Conservation (phyloP, 371 early-diverging fungal species). For the Zancudomyces culisetae region DNA sequence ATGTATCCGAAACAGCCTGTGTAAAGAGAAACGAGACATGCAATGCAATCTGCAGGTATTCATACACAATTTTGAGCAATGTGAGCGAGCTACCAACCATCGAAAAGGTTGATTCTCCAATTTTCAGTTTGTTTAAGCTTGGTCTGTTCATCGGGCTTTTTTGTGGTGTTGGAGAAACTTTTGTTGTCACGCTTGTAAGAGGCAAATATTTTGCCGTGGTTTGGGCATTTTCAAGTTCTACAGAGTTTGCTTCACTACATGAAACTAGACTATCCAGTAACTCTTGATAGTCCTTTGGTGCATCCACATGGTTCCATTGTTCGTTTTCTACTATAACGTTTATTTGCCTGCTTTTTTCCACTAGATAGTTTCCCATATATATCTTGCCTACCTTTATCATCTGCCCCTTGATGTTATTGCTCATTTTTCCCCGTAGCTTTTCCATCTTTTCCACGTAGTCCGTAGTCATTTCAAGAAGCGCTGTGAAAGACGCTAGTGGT, state of each 20-base stretch:
- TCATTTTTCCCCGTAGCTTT: constrained; percentile 52
- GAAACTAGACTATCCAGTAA: constrained; percentile 53
- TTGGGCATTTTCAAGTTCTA: not conserved
- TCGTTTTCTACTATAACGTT: constrained; percentile 80
- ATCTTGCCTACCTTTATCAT: constrained; percentile 63
- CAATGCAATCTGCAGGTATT: constrained; percentile 61
- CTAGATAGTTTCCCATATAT: constrained; percentile 75
- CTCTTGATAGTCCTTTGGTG: constrained; percentile 76
- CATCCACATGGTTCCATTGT: constrained; percentile 80
- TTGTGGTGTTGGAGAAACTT: too few relatives aligned
- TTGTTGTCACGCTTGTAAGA: too few relatives aligned
- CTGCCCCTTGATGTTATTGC: constrained; percentile 65
- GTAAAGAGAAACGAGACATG: constrained; percentile 53
- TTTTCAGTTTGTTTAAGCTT: not conserved
- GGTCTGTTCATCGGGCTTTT: not conserved
- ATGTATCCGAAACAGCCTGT: not conserved
- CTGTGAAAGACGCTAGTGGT: constrained; percentile 67
- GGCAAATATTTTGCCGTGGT: not conserved
- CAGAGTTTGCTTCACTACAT: constrained; percentile 4
- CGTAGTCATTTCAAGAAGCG: constrained; percentile 49
- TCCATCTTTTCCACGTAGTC: constrained; percentile 42
- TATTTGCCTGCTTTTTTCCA: constrained; percentile 68
- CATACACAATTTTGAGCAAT: constrained; percentile 69
- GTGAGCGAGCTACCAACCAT: constrained; percentile 70
- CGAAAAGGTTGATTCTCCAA: constrained; percentile 45